phyloP scores from a whole-genome alignment of 2,329 filamentous ascomycete species.

The Trichoderma koningii region DNA sequence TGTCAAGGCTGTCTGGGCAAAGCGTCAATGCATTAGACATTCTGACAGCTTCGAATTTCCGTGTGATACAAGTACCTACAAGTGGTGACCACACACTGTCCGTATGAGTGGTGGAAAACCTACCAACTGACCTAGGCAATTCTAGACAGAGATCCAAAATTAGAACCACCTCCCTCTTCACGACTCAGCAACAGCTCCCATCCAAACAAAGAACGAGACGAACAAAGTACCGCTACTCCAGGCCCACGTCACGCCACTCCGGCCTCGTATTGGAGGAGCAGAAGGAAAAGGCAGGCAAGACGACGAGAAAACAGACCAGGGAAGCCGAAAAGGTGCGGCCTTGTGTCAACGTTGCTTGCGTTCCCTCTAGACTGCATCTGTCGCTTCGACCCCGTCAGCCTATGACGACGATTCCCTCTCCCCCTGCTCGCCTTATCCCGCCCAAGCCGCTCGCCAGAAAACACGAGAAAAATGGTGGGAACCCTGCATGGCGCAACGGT shows the following conservation, averaged over 20 bases:
- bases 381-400: slow-evolving; percentile 11
- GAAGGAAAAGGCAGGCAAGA: neutral
- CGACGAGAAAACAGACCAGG: neutral
- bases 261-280: slow-evolving; percentile 18
- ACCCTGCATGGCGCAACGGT: slow-evolving; percentile 14
- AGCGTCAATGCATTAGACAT: neutral
- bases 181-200: too few species aligned
- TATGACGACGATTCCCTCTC: slow-evolving; percentile 9
- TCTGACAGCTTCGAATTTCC: neutral
- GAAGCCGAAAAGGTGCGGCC: slow-evolving; percentile 1
- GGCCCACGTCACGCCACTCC: slow-evolving; percentile 21
- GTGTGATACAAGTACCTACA: too few species aligned
- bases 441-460: slow-evolving; percentile 17
- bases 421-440: slow-evolving; percentile 22
- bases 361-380: slow-evolving; percentile 10
- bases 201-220: too few species aligned
- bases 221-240: neutral
- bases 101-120: too few species aligned
- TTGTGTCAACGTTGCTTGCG: slow-evolving; percentile 25
- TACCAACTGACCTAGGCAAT: neutral
- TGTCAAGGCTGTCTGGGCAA: neutral
- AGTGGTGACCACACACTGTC: too few species aligned
- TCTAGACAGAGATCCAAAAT: neutral
- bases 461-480: slow-evolving; percentile 24
- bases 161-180: neutral